Conservation (phyloP, 805 yeast genomes). For the Wickerhamiella vanderwaltii region DNA sequence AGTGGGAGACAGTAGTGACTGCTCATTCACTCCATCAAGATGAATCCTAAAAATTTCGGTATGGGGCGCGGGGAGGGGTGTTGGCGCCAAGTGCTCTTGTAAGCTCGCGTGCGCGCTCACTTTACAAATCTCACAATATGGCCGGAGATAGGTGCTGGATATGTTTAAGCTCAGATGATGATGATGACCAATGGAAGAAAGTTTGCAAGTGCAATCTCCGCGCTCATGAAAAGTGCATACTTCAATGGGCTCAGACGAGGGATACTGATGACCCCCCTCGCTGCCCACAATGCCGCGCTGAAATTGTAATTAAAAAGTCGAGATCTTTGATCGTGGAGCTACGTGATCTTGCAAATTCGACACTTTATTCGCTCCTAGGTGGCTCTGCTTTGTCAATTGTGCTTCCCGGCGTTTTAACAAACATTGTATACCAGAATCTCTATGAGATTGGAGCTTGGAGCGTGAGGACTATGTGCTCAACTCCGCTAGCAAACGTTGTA, state of each 20-base stretch:
- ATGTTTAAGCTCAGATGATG: conserved; percentile 5
- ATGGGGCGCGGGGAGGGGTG: neutral
- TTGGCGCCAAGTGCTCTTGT: neutral
- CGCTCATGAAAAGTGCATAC: conserved; percentile 36
- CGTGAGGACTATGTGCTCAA: conserved; percentile 23
- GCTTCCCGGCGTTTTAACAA: neutral
- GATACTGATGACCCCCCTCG: conserved; percentile 18
- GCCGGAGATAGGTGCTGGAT: conserved; percentile 12
- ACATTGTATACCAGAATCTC: conserved; percentile 19
- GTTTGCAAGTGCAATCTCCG: conserved; percentile 36
- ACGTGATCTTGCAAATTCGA: conserved; percentile 10
- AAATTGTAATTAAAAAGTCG: conserved; percentile 18
- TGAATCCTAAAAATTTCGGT: neutral
- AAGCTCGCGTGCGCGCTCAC: neutral
- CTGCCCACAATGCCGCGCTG: conserved; percentile 28
- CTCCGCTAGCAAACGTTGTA: conserved; percentile 18
- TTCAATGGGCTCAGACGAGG: conserved; percentile 32
- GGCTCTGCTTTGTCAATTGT: conserved; percentile 15
- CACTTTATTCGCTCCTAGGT: conserved; percentile 10
- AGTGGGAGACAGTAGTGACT: no score
- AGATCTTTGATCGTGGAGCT: conserved; percentile 15
- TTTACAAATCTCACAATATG: neutral
- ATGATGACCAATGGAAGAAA: conserved; percentile 34
- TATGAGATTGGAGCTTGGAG: conserved; percentile 24
- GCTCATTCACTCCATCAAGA: no score